These are phyloP conservation scores for Rutstroemia sydowiana DNA, from an alignment of 2,329 filamentous ascomycete genomes.

Conservation along the genomic window DNA sequence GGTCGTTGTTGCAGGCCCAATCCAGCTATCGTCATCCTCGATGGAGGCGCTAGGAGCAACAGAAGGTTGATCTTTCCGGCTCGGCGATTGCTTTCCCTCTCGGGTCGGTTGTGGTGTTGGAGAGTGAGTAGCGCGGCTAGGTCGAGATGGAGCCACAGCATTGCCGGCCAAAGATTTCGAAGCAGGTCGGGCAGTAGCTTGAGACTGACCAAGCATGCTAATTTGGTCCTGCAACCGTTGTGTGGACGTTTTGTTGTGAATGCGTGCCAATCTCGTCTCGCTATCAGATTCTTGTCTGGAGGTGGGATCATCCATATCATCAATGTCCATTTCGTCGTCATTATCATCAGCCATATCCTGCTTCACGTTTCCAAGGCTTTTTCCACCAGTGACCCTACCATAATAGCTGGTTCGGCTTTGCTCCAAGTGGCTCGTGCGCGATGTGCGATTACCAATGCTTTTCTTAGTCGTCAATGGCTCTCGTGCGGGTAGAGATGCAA, in stretches of 20 bases:
- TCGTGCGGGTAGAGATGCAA: slow-evolving; percentile 84
- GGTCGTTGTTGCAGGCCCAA: slow-evolving; percentile 40
- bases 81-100: slow-evolving; percentile 11
- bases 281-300: slow-evolving; percentile 34
- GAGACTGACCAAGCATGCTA: slow-evolving; percentile 58
- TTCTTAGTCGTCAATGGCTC: slow-evolving; percentile 82
- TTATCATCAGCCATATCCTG: slow-evolving; percentile 44
- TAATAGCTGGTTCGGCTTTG: slow-evolving; percentile 66
- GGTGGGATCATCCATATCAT: slow-evolving; percentile 33
- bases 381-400: slow-evolving; percentile 64
- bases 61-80: slow-evolving; percentile 12
- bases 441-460: slow-evolving; percentile 66
- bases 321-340: slow-evolving; percentile 47
- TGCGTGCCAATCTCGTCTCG: slow-evolving; percentile 35
- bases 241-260: slow-evolving; percentile 84
- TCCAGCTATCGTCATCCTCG: slow-evolving; percentile 55
- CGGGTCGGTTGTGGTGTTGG: slow-evolving; percentile 13
- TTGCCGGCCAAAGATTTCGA: slow-evolving; percentile 29
- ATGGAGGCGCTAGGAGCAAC: slow-evolving; percentile 51
- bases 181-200: slow-evolving; percentile 24
- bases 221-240: slow-evolving; percentile 91
- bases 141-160: slow-evolving; percentile 16
- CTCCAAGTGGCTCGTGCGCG: slow-evolving; percentile 73
- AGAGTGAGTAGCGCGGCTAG: slow-evolving; percentile 15
- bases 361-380: slow-evolving; percentile 52